phyloP scores from a whole-genome alignment of 805 yeast genomes.

The Myxozyma monticola region DNA sequence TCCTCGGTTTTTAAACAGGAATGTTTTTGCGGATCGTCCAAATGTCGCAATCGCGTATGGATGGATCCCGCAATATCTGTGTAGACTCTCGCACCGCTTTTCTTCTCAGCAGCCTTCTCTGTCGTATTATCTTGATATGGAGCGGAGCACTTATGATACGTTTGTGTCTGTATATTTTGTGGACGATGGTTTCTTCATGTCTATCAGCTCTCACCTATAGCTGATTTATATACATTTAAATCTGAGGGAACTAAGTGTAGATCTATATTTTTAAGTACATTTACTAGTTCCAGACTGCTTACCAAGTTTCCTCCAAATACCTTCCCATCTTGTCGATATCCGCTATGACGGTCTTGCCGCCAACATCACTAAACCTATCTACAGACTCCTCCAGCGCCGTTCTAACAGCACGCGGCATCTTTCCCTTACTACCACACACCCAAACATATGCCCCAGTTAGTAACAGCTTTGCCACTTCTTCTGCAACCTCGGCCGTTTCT shows the following conservation, averaged over 20 bases:
- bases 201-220: no score
- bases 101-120: no score
- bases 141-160: no score
- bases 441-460: slow-evolving; percentile 63
- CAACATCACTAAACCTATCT: neutral
- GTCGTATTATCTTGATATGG: no score
- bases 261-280: no score
- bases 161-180: no score
- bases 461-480: slow-evolving; percentile 52
- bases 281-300: neutral
- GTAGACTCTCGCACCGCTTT: no score
- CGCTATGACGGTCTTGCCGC: slow-evolving; percentile 46
- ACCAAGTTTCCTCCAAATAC: slow-evolving; percentile 88
- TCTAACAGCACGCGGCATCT: slow-evolving; percentile 88
- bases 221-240: no score
- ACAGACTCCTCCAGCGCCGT: slow-evolving; percentile 63
- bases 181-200: no score
- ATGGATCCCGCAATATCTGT: no score
- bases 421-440: slow-evolving; percentile 91
- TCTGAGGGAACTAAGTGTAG: no score
- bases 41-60: neutral
- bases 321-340: slow-evolving; percentile 60
- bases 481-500: neutral
- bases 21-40: slow-evolving; percentile 1
- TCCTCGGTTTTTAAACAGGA: no score